A percentile compares a stretch with the other conserved stretches of the same genome.
phyloP scores from a whole-genome alignment of 805 yeast genomes.

The Saturnispora ahearnii region DNA sequence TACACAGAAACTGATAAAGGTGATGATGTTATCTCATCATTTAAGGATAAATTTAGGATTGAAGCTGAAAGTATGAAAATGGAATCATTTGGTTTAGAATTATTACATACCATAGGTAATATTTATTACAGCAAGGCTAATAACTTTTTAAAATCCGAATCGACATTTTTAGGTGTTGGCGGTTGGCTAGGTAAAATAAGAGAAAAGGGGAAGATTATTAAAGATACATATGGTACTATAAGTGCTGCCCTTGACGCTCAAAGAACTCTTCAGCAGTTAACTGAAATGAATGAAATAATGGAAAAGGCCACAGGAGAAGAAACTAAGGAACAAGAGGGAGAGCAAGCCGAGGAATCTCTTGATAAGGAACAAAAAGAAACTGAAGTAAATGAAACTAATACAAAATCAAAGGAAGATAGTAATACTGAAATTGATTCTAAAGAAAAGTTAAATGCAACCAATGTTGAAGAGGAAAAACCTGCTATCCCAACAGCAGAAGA shows the following conservation, averaged over 20 bases:
- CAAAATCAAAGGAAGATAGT: background rate
- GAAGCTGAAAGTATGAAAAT: slow-evolving; percentile 78
- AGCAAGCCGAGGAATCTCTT: background rate
- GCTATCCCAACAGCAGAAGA: slow-evolving; percentile 44
- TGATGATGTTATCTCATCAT: slow-evolving; percentile 50
- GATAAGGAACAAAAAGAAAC: background rate
- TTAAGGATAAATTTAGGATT: slow-evolving; percentile 39
- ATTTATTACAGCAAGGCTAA: slow-evolving; percentile 69
- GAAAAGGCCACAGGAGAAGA: slow-evolving; percentile 13
- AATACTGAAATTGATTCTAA: background rate
- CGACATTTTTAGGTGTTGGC: slow-evolving; percentile 71
- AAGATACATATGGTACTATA: slow-evolving; percentile 74
- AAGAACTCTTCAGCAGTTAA: slow-evolving; percentile 62
- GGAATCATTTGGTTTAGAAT: slow-evolving; percentile 92
- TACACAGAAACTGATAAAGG: slow-evolving; percentile 53
- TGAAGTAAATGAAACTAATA: background rate
- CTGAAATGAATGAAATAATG: slow-evolving; percentile 53
- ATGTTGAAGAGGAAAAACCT: slow-evolving; percentile 24
- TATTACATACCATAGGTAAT: slow-evolving; percentile 74
- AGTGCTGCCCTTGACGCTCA: slow-evolving; percentile 87
- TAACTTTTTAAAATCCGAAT: slow-evolving; percentile 64
- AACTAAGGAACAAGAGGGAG: slow-evolving; percentile 1
- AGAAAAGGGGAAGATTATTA: slow-evolving; percentile 75
- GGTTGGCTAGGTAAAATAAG: slow-evolving; percentile 74
- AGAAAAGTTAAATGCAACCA: background rate